Evolutionary conservation across 495 filamentous ascomycete genomes (phyloP).

Genomic region (Cercophora scortea): DNA sequence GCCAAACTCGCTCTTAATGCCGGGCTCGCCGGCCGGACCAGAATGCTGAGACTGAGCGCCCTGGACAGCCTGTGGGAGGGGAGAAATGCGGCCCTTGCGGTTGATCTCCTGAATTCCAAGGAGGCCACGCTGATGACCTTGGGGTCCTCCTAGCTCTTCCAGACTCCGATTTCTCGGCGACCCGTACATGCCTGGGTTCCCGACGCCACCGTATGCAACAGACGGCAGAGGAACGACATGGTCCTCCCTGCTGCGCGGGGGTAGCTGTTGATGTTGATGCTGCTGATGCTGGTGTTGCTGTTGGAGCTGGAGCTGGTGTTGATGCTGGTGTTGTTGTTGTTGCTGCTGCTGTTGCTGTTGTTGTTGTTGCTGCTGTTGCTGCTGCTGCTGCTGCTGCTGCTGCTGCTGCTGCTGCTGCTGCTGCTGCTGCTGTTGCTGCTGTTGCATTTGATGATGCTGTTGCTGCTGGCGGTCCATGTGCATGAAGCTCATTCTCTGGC

Average conservation of each 20-base stretch:
- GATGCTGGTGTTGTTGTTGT: slow-evolving; percentile 15
- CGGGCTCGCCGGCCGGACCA: slow-evolving; percentile 68
- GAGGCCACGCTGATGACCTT: slow-evolving; percentile 38
- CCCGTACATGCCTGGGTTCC: slow-evolving; percentile 26
- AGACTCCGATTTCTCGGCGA: slow-evolving; percentile 35
- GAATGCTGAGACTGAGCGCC: slow-evolving; percentile 74
- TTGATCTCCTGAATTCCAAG: slow-evolving; percentile 57
- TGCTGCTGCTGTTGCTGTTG: slow-evolving; percentile 3
- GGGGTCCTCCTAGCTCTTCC: slow-evolving; percentile 50
- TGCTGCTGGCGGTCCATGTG: slow-evolving; percentile 30
- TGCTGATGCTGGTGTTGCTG: slow-evolving; percentile 20
- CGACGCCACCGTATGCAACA: slow-evolving; percentile 32
- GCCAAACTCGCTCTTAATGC: slow-evolving; percentile 86
- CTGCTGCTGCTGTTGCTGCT: slow-evolving; percentile 17
- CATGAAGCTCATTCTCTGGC: slow-evolving; percentile 26
- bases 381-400: slow-evolving; percentile 15
- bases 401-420: slow-evolving; percentile 14
- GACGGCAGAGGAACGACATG: slow-evolving; percentile 34
- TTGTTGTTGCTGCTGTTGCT: slow-evolving; percentile 18
- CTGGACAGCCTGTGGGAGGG: slow-evolving; percentile 85
- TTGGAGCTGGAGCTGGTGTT: slow-evolving; percentile 14
- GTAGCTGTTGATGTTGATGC: slow-evolving; percentile 11
- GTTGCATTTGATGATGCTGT: slow-evolving; percentile 22
- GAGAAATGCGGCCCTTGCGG: slow-evolving; percentile 60
- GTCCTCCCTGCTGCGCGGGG: slow-evolving; percentile 25